A percentile compares a stretch with the other conserved stretches of the same genome.
phyloP scores from a whole-genome alignment of 2,329 filamentous ascomycete species.

The Diplodia mutila region DNA sequence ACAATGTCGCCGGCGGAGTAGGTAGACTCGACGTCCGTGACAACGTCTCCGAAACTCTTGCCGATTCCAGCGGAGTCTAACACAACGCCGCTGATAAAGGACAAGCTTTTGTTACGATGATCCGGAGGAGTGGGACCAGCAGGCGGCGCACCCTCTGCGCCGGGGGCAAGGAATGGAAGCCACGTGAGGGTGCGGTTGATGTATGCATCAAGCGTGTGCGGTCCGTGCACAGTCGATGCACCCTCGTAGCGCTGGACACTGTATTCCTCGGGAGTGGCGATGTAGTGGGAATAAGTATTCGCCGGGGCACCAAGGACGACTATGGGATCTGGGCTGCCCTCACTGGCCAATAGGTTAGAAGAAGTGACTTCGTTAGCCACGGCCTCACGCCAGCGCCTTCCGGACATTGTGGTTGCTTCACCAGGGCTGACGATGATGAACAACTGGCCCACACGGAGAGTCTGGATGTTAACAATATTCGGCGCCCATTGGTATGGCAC shows the following conservation, averaged over 20 bases:
- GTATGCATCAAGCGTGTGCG: slow-evolving; percentile 80
- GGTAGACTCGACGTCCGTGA: slow-evolving; percentile 56
- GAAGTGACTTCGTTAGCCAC: slow-evolving; percentile 54
- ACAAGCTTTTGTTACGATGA: slow-evolving; percentile 74
- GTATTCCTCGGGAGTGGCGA: slow-evolving; percentile 80
- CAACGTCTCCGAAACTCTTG: slow-evolving; percentile 71
- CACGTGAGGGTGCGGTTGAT: slow-evolving; percentile 81
- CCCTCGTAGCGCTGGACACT: slow-evolving; percentile 88
- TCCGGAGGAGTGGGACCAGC: slow-evolving; percentile 72
- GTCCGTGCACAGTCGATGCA: slow-evolving; percentile 88
- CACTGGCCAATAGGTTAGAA: slow-evolving; percentile 8
- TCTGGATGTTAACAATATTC: slow-evolving; percentile 88
- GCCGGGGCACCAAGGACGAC: slow-evolving; percentile 87
- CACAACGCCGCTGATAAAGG: slow-evolving; percentile 79
- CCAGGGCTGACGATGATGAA: slow-evolving; percentile 83
- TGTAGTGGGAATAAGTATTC: slow-evolving; percentile 88
- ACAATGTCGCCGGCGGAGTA: slow-evolving; percentile 67
- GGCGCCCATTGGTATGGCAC: slow-evolving; percentile 85
- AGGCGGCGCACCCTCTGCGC: slow-evolving; percentile 36
- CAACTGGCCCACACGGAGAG: slow-evolving; percentile 81
- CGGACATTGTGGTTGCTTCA: slow-evolving; percentile 91
- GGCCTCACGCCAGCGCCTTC: slow-evolving; percentile 80
- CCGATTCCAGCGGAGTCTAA: slow-evolving; percentile 69
- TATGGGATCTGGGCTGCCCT: slow-evolving; percentile 40
- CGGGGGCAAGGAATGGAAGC: slow-evolving; percentile 65